Conservation (phyloP, 73 alveolate genomes). For the Durusdinium trenchii region DNA sequence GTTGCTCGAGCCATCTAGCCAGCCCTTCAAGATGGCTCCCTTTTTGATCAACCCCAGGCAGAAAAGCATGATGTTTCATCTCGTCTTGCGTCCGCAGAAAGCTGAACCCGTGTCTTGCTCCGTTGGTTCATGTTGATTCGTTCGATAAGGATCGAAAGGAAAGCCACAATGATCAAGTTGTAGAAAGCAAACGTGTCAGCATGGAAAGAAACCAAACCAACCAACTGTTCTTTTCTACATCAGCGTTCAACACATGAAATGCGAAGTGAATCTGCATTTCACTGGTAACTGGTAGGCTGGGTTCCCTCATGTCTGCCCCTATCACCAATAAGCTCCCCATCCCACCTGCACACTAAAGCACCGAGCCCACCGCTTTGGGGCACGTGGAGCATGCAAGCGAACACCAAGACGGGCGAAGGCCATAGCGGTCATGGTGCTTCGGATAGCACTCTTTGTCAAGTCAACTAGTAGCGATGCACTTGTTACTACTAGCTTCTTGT, state of each 20-base stretch:
- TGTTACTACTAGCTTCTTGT: no score
- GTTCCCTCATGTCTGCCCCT: background rate
- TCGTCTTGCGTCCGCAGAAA: no score
- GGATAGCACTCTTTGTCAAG: no score
- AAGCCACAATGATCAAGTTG: background rate
- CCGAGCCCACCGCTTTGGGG: no score
- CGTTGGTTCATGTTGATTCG: background rate
- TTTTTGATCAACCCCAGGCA: constrained; percentile 44
- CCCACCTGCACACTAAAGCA: background rate
- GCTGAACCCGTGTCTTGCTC: no score
- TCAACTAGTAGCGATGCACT: no score
- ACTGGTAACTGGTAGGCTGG: no score
- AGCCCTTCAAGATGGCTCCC: background rate
- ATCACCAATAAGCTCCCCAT: background rate
- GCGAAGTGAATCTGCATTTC: background rate
- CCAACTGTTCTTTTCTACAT: background rate
- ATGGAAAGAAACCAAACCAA: background rate
- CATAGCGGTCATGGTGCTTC: no score
- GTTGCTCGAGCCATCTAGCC: no score
- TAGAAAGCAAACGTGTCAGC: background rate
- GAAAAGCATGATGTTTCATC: no score
- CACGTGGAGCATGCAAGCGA: no score
- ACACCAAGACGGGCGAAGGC: no score
- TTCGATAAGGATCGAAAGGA: background rate
- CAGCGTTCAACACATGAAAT: background rate